Percentiles rank a stretch among this genome's conserved stretches.
Conservation (phyloP, 2,329 filamentous ascomycete species). For the Tolypocladium ophioglossoides region DNA sequence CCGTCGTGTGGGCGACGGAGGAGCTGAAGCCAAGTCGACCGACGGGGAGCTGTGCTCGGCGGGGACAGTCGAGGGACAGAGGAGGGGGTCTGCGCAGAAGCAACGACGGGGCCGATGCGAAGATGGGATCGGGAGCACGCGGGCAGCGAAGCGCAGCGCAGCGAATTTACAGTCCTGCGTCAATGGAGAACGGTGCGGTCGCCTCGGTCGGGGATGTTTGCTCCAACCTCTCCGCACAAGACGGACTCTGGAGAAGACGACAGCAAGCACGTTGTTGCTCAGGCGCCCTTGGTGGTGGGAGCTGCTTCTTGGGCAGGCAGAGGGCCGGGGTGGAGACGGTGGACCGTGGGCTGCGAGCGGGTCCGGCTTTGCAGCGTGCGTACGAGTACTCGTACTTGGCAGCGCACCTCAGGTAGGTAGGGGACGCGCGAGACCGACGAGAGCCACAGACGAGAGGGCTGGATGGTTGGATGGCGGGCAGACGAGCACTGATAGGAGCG, state of each 20-base stretch:
- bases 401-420: neutral
- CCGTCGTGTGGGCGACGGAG: conserved; percentile 4
- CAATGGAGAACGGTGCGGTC: conserved; percentile 1
- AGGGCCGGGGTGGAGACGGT: conserved; percentile 1
- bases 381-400: neutral
- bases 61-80: neutral
- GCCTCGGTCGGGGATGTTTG: conserved; percentile 4
- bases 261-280: neutral
- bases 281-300: conserved; percentile 1
- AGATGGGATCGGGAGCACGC: neutral
- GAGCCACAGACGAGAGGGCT: neutral
- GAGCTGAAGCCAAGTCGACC: neutral
- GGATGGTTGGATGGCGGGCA: neutral
- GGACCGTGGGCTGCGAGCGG: conserved; percentile 1
- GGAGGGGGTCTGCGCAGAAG: neutral
- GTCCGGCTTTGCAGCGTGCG: conserved; percentile 1
- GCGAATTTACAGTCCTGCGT: conserved; percentile 2
- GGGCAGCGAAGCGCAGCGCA: neutral
- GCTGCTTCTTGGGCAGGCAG: conserved; percentile 2
- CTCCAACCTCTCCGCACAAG: conserved; percentile 5
- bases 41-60: neutral
- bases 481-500: neutral
- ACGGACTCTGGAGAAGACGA: neutral
- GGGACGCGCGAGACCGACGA: neutral
- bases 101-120: neutral